These are phyloP conservation scores for Cicer judaicum DNA, from an alignment of 306 rosid genomes.

Conservation along the genomic window DNA sequence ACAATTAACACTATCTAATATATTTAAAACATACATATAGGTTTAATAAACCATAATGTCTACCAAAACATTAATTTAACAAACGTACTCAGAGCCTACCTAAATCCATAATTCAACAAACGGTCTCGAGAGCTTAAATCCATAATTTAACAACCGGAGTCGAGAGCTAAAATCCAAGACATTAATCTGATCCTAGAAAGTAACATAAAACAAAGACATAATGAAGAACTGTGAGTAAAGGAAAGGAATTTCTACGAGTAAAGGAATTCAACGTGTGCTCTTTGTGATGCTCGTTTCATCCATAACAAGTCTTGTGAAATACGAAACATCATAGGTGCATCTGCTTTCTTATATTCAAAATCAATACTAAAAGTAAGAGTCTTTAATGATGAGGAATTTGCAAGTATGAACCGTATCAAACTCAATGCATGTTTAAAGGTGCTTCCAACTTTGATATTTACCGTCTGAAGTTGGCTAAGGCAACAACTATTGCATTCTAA, in stretches of 20 bases:
- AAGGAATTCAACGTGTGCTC: slow-evolving; percentile 8
- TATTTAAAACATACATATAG: too few species aligned
- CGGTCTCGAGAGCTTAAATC: too few species aligned
- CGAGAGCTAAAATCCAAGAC: too few species aligned
- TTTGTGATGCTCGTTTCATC: slow-evolving; percentile 20
- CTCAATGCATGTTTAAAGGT: neutral
- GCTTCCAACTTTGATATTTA: neutral
- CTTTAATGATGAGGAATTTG: slow-evolving; percentile 22
- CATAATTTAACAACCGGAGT: too few species aligned
- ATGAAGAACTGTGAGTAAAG: too few species aligned
- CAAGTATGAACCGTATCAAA: slow-evolving; percentile 22
- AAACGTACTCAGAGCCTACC: too few species aligned
- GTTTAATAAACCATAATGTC: too few species aligned
- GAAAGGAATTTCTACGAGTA: neutral
- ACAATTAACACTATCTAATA: too few species aligned
- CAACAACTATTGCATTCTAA: neutral
- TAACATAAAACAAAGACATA: too few species aligned
- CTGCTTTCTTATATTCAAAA: neutral
- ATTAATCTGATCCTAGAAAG: too few species aligned
- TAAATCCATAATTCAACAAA: too few species aligned
- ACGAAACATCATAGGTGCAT: neutral
- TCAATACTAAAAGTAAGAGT: slow-evolving; percentile 15
- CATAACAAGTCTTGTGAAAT: slow-evolving; percentile 19
- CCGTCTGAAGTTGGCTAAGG: slow-evolving; percentile 14
- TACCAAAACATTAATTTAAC: too few species aligned